These are phyloP conservation scores for Thermoascus crustaceus DNA, from an alignment of 2,329 filamentous ascomycete genomes.

Conservation along the genomic window DNA sequence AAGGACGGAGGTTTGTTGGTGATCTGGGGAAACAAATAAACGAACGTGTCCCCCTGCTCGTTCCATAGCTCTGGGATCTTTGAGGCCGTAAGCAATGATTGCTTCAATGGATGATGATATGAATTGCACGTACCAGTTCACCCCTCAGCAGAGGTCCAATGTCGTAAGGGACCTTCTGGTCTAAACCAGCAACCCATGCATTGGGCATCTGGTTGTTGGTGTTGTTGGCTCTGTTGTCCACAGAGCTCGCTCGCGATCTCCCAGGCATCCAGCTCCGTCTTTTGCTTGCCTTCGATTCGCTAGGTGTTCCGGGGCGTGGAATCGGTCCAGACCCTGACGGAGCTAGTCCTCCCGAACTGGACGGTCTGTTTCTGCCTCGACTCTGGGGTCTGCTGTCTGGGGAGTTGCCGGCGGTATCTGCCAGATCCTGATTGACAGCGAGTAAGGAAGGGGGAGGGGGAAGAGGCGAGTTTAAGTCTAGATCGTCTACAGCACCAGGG, in stretches of 20 bases:
- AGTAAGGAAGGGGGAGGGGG: slow-evolving; percentile 35
- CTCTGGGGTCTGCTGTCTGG: slow-evolving; percentile 29
- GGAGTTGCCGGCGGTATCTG: slow-evolving; percentile 24
- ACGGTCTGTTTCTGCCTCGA: slow-evolving; percentile 28
- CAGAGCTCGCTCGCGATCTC: slow-evolving; percentile 26
- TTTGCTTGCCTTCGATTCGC: slow-evolving; percentile 20
- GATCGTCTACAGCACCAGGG: slow-evolving; percentile 20
- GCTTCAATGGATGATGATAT: slow-evolving; percentile 4
- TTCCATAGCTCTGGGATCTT: slow-evolving; percentile 55
- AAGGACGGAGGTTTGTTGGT: slow-evolving; percentile 53
- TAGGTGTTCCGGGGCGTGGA: slow-evolving; percentile 26
- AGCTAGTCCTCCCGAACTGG: slow-evolving; percentile 25
- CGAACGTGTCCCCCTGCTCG: slow-evolving; percentile 52
- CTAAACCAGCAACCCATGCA: slow-evolving; percentile 54
- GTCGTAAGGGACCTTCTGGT: slow-evolving; percentile 50
- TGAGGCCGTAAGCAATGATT: slow-evolving; percentile 4
- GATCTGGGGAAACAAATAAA: slow-evolving; percentile 54
- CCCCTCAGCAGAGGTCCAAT: slow-evolving; percentile 42
- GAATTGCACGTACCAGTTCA: slow-evolving; percentile 38
- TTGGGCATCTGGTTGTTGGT: slow-evolving; percentile 30
- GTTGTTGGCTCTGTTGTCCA: slow-evolving; percentile 18
- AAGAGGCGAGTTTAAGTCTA: slow-evolving; percentile 24
- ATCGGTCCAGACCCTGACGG: slow-evolving; percentile 26
- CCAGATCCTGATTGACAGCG: slow-evolving; percentile 29
- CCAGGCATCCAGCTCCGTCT: slow-evolving; percentile 39